These are phyloP conservation scores for Parachaetomium inaequale DNA, from an alignment of 495 filamentous ascomycete species.

Conservation along the genomic window DNA sequence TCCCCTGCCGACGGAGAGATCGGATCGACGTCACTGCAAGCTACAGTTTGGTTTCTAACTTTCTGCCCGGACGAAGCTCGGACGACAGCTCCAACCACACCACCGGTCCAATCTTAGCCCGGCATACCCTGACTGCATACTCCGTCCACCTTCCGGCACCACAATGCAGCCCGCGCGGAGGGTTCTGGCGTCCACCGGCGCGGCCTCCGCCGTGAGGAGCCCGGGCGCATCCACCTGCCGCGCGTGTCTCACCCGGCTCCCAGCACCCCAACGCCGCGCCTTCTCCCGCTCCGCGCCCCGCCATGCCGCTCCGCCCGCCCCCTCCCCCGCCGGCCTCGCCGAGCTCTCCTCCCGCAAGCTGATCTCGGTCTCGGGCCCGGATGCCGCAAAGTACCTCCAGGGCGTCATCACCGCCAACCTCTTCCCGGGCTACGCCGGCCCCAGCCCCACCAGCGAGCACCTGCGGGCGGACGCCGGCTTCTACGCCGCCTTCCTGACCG, in stretches of 20 bases:
- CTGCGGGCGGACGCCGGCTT: conserved; percentile 42
- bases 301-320: conserved; percentile 20
- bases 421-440: conserved; percentile 25
- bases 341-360: conserved; percentile 67
- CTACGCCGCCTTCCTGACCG: conserved; percentile 82
- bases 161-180: conserved; percentile 9
- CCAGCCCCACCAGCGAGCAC: conserved; percentile 20
- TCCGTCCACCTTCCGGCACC: neutral
- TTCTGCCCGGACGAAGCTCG: neutral
- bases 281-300: conserved; percentile 10
- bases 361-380: conserved; percentile 71
- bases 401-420: conserved; percentile 80
- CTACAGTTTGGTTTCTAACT: neutral
- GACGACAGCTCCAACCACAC: neutral
- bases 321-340: conserved; percentile 48
- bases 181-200: neutral
- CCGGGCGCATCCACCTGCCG: neutral
- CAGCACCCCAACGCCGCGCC: conserved; percentile 17
- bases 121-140: neutral
- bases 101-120: neutral
- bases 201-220: conserved; percentile 9
- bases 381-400: conserved; percentile 81
- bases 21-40: conserved; percentile 12
- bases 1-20: conserved; percentile 3
- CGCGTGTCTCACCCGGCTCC: conserved; percentile 9